Base-by-base conservation (phyloP, 176 grass and related monocot genomes). In the Aegilops longissima region DNA sequence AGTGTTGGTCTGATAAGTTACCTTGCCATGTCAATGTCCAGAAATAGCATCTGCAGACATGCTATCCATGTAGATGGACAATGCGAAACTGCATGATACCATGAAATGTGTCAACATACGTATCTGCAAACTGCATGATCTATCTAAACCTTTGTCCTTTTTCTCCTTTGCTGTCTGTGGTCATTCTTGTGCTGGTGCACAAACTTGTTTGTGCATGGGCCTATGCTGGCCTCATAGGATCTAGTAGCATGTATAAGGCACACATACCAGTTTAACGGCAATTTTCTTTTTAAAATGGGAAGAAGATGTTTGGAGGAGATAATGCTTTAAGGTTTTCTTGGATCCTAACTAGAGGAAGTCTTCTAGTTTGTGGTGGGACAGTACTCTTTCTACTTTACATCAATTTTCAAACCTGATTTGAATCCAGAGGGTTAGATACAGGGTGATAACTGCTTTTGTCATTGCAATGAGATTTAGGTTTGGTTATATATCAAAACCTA, bases 101-200 rank as follows among this genome's bases (percentile, higher is more conserved):
- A 44, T 68, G 39, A 68, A 6, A 40, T 18, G 36, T 16, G 39
- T 45, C 25, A 14, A 23, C 33, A 2, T 80, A 31, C 11, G 12
- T 42, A 66, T 82, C 42, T 49, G 20, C 34, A 44, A 10, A 24
- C 63, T 31, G 6, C 24, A 34, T 68, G 30, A 6, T 52, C 21
- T 85, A 77, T 52, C 8, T 78, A 14, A 2, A 10, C 11, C 11
- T 21, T 20, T 29, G 6, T 30, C 1, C 3, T 9, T 2, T 54
- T 39, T 29, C 21, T 73, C 25, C 14, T 71, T 47, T 24, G 29
- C 38, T 54, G 3, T 12, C 14, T 1, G 1, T 33, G 65, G 78
- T 25, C 73, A 79, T 88, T 54, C 25, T 63, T 88, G 63, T 62
- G 49, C 54, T 70, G 42, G 42, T 44, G 42, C 10, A 44, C 42